Percentiles rank a stretch among this genome's conserved stretches.
phyloP scores from a whole-genome alignment of 1,284 basidiomycete species.

The Ceratorhiza oryzae-sativae region DNA sequence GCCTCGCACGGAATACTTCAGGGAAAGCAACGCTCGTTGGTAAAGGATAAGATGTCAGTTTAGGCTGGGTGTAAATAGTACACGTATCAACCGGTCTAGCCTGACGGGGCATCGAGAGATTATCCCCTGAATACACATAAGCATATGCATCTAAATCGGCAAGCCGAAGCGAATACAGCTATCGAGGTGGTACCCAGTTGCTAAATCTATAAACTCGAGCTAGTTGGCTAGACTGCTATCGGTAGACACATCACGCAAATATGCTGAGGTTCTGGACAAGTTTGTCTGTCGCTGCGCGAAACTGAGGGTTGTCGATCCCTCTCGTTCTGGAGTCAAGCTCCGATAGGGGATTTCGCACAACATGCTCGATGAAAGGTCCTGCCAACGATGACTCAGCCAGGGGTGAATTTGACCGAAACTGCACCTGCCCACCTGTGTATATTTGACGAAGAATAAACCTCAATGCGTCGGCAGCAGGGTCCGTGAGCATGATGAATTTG shows the following conservation, averaged over 20 bases:
- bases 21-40: background rate
- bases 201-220: background rate
- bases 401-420: background rate
- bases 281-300: conserved; percentile 81
- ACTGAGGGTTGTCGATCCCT: conserved; percentile 92
- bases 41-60: background rate
- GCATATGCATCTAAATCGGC: background rate
- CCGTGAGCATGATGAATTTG: conserved; percentile 94
- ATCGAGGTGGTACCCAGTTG: background rate
- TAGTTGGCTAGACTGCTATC: background rate
- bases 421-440: conserved; percentile 58
- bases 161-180: background rate
- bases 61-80: background rate
- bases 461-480: conserved; percentile 78
- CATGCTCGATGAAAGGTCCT: conserved; percentile 94
- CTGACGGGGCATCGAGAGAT: background rate
- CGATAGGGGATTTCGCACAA: conserved; percentile 89
- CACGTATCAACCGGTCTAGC: background rate
- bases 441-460: conserved; percentile 87
- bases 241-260: conserved; percentile 46
- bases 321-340: conserved; percentile 79
- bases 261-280: conserved; percentile 60
- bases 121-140: background rate
- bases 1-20: background rate
- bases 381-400: too few relatives aligned